Base-by-base conservation (phyloP, 108 stramenopile genomes). In the Nitzschia palea region DNA sequence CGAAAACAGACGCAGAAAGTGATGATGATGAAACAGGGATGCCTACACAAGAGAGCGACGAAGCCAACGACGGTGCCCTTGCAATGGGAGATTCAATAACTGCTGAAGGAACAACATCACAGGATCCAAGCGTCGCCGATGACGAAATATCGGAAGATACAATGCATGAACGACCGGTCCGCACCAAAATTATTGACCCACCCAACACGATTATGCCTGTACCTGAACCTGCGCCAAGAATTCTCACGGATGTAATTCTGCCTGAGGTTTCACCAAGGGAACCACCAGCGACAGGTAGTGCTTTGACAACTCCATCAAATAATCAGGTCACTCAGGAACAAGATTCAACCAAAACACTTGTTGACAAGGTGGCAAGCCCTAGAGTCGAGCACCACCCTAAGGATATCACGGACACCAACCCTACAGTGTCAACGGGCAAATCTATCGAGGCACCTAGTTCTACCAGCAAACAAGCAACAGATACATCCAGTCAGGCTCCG, bases 131-230 rank as follows among this genome's bases (percentile, higher is more conserved):
- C 23, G 4, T 4, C 36, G 44, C 28, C 12, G 47, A 50, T 6
- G 44, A 50, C 47, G 30, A 47, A 30, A 40, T 60, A 45, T 50
- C 62, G 6, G 73, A 32, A 28, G 58, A 40, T 42, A 31, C 58
- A 32, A 31, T n/a, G 1, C 53, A 33, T 15, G 52, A 22, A 43
- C 23, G 18, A 43, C 60, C 62, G 34, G 32, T 50, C 2, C 44
- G 47, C 20, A 45, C 22, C 4, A 71, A 53, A 25, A 53, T 44
- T 36, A 44, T 44, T 42, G 59, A 31, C 28, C 37, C 47, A 32
- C 36, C 52, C 26, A 33, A 50, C 0, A 56, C 58, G 32, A 14
- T 53, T 42, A 53, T 27, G 37, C 32, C 57, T 25, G 55, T 32
- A n/a, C 33, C 55, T 17, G 33, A 32, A 20, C 33, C 55, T n/a